These are phyloP conservation scores for Trichoderma sp. DNA, from an alignment of 2,329 filamentous ascomycete genomes.

Conservation along the genomic window DNA sequence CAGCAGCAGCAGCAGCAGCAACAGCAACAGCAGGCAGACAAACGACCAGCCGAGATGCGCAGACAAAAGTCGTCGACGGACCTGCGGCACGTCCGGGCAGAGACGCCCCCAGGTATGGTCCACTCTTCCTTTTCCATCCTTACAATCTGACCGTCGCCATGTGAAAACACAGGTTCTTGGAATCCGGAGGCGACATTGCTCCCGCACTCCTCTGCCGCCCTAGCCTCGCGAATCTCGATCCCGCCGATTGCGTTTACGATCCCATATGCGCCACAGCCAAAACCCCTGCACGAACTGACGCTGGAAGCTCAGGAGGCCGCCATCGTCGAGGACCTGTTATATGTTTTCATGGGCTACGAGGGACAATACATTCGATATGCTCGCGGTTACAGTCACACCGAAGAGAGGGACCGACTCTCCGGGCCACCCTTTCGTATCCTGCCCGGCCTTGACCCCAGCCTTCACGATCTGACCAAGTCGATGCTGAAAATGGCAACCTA, in stretches of 20 bases:
- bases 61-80: constrained; percentile 51
- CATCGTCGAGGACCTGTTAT: constrained; percentile 87
- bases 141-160: not conserved
- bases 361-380: constrained; percentile 94
- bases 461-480: constrained; percentile 81
- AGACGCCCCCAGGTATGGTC: constrained; percentile 53
- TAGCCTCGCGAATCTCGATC: constrained; percentile 65
- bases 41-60: constrained; percentile 42
- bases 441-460: constrained; percentile 83
- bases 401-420: constrained; percentile 83
- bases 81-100: constrained; percentile 48
- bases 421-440: constrained; percentile 81
- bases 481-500: constrained; percentile 96
- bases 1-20: constrained; percentile 52
- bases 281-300: constrained; percentile 72
- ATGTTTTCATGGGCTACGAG: constrained; percentile 97
- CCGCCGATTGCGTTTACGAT: constrained; percentile 77
- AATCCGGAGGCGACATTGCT: constrained; percentile 76
- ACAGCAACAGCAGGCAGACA: constrained; percentile 46
- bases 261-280: constrained; percentile 67
- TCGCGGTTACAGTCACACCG: constrained; percentile 76
- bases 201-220: constrained; percentile 66
- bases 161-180: constrained; percentile 59
- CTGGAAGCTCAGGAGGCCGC: constrained; percentile 82
- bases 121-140: not conserved